Evolutionary conservation across 306 rosid species (phyloP).

Genomic region (Hippophae rhamnoides): DNA sequence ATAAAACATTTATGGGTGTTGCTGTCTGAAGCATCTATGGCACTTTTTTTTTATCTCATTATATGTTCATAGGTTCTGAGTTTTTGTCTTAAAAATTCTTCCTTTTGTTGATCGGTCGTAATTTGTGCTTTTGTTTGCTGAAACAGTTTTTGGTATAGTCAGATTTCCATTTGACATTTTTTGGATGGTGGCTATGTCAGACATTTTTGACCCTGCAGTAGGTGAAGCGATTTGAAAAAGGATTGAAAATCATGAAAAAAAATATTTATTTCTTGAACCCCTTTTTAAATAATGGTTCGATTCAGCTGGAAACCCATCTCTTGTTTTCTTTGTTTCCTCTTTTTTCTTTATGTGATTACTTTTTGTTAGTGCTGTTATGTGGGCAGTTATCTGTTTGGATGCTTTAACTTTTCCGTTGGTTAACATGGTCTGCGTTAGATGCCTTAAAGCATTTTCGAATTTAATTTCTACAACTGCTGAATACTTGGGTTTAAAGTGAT

Average conservation of each 20-base stretch:
- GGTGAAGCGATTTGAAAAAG: constrained; percentile 29
- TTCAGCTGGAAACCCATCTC: neutral
- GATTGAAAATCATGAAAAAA: neutral
- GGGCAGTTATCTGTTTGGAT: no score
- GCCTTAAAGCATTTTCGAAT: no score
- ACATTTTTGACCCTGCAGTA: constrained; percentile 17
- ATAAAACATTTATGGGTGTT: neutral
- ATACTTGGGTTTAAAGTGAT: no score
- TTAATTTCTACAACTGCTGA: no score
- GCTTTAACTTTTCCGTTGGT: no score
- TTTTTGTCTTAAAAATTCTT: constrained; percentile 3
- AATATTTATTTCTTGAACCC: neutral
- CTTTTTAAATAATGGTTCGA: constrained; percentile 10
- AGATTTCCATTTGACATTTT: constrained; percentile 12
- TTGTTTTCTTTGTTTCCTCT: no score
- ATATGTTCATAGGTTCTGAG: constrained; percentile 3
- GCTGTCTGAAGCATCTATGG: neutral
- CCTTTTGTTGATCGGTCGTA: constrained; percentile 18
- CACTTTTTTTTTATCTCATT: neutral
- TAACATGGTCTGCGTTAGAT: no score
- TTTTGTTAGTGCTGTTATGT: no score
- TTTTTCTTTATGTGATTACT: no score
- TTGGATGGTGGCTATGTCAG: neutral
- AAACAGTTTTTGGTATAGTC: constrained; percentile 13
- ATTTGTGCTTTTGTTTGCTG: neutral